Percentiles rank a stretch among this genome's conserved stretches.
Conservation (phyloP, 805 yeast genomes). For the Candida quercuum region DNA sequence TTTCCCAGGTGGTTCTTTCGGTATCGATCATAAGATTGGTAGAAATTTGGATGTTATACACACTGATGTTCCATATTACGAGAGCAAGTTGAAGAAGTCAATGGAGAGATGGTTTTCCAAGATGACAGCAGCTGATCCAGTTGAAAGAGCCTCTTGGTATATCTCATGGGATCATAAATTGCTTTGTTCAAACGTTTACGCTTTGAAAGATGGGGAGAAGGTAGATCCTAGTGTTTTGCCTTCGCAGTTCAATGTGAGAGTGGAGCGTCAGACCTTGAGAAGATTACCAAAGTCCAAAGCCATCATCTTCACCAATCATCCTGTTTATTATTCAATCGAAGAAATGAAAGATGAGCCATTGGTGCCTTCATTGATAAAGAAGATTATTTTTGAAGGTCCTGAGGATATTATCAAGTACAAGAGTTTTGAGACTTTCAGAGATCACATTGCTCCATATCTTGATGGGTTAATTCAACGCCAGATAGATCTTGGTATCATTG, state of each 20-base stretch:
- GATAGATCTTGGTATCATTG: constrained; percentile 47
- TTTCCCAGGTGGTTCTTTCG: constrained; percentile 75
- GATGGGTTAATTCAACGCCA: constrained; percentile 55
- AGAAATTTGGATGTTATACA: constrained; percentile 59
- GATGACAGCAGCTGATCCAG: constrained; percentile 56
- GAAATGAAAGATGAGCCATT: constrained; percentile 80
- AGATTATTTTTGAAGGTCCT: constrained; percentile 62
- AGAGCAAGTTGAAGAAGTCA: constrained; percentile 56
- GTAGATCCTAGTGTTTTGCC: constrained; percentile 40
- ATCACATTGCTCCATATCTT: constrained; percentile 53
- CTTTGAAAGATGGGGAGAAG: constrained; percentile 38
- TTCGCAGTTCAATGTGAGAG: constrained; percentile 57
- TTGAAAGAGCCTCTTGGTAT: constrained; percentile 73
- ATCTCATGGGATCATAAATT: constrained; percentile 69
- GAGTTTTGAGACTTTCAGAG: constrained; percentile 52
- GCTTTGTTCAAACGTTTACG: constrained; percentile 50
- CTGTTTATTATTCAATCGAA: constrained; percentile 70
- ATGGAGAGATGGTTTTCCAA: constrained; percentile 71
- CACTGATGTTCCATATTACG: constrained; percentile 63
- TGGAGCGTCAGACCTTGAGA: constrained; percentile 68
- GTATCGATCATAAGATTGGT: constrained; percentile 55
- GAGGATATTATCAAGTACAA: constrained; percentile 61
- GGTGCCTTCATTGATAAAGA: constrained; percentile 59
- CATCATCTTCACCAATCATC: constrained; percentile 71
- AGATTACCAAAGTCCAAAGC: constrained; percentile 61